These are phyloP conservation scores for Cyberlindnera maritima DNA, from an alignment of 805 yeast species.

Conservation along the genomic window DNA sequence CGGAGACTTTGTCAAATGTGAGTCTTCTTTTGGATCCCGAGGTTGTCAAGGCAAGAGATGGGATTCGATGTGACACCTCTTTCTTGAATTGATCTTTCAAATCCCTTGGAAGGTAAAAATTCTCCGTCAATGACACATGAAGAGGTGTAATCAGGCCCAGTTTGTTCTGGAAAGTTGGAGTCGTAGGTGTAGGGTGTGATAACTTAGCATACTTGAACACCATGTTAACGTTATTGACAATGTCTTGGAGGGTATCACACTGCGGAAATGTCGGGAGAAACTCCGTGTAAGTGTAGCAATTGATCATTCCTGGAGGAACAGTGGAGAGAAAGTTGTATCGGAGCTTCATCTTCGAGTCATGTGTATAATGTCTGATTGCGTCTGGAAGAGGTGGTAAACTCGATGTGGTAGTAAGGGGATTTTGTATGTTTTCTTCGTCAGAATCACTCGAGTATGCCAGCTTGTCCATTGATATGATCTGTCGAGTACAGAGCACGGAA, in stretches of 20 bases:
- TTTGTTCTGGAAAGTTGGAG: conserved; percentile 8
- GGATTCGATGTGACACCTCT: background rate
- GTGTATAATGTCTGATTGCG: conserved; percentile 4
- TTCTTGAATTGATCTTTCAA: conserved; percentile 4
- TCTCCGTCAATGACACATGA: conserved; percentile 17
- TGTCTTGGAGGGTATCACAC: background rate
- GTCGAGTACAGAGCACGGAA: no score
- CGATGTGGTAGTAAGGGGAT: background rate
- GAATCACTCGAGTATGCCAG: conserved; percentile 2
- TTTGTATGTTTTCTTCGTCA: background rate
- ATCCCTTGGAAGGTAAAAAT: conserved; percentile 9
- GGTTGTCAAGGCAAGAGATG: background rate
- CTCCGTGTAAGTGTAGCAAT: conserved; percentile 11
- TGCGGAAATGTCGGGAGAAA: conserved; percentile 5
- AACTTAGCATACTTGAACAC: conserved; percentile 8
- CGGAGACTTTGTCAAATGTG: conserved; percentile 9
- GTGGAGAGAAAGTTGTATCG: background rate
- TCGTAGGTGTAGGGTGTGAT: conserved; percentile 5
- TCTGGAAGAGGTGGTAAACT: conserved; percentile 16
- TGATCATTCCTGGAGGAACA: conserved; percentile 6
- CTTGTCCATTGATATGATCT: conserved; percentile 6
- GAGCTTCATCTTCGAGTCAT: conserved; percentile 3
- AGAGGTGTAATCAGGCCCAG: conserved; percentile 8
- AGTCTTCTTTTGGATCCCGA: background rate
- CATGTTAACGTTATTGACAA: conserved; percentile 12